Conservation (phyloP, 148 eudicot species). For the Rhododendron williamsianum region DNA sequence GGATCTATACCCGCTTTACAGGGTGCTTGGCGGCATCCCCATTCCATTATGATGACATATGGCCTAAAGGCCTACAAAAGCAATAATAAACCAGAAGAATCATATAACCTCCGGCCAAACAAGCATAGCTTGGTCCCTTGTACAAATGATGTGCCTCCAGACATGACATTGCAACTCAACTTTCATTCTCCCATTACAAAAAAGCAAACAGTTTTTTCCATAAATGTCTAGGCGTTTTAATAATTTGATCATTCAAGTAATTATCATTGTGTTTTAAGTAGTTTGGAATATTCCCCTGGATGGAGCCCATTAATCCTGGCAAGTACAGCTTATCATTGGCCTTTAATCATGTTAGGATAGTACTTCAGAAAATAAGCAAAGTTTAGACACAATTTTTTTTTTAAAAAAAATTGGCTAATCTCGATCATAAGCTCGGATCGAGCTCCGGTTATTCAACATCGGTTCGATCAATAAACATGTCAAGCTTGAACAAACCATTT, state of each 20-base stretch:
- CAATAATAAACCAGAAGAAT: slow-evolving; percentile 2
- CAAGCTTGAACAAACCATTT: not conserved
- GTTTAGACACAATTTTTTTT: not conserved
- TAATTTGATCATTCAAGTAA: not conserved
- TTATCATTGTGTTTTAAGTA: not conserved
- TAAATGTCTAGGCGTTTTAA: not conserved
- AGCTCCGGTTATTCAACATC: not conserved
- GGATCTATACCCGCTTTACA: too few relatives aligned
- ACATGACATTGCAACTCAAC: not conserved
- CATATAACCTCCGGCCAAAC: not conserved
- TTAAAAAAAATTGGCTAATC: not conserved
- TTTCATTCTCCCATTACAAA: not conserved
- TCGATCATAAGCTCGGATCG: not conserved
- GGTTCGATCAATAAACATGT: not conserved
- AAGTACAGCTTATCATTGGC: not conserved
- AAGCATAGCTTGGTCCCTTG: slow-evolving; percentile 4
- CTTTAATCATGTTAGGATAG: not conserved
- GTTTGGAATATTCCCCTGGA: not conserved
- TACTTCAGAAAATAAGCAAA: not conserved
- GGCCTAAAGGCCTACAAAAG: not conserved
- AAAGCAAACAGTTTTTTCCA: not conserved
- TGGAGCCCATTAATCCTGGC: slow-evolving; percentile 14
- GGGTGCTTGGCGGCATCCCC: too few relatives aligned
- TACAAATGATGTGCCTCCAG: slow-evolving; percentile 6
- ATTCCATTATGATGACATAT: too few relatives aligned